Evolutionary conservation across 345 rosid species (phyloP).

Genomic region (Salix suchowensis): DNA sequence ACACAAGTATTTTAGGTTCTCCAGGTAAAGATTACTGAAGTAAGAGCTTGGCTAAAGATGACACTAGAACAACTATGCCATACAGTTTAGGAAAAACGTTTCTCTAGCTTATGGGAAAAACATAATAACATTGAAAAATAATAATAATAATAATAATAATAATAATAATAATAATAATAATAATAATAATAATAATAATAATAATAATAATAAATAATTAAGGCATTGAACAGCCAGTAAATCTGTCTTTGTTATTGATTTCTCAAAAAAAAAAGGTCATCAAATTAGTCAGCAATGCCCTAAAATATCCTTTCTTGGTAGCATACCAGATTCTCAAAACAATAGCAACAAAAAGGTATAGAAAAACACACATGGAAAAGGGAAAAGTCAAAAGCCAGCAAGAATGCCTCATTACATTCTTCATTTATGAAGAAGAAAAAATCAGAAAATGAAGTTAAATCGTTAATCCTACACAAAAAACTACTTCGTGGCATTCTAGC

Average conservation of each 20-base stretch:
- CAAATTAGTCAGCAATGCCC: background rate
- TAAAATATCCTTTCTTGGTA: background rate
- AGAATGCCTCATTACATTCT: background rate
- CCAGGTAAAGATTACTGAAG: background rate
- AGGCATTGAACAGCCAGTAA: background rate
- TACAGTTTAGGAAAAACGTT: background rate
- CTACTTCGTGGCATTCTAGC: background rate
- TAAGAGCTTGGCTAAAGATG: background rate
- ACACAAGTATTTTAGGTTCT: background rate
- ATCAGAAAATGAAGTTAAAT: background rate
- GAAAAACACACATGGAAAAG: background rate
- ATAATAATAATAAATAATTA: background rate
- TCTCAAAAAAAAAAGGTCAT: background rate
- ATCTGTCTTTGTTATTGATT: background rate
- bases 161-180: background rate
- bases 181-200: no score
- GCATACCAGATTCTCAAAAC: background rate
- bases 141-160: background rate
- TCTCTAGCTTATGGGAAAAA: background rate
- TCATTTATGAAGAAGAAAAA: background rate
- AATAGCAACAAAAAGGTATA: background rate
- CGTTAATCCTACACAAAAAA: background rate
- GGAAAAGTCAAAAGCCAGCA: background rate
- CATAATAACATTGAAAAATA: no score
- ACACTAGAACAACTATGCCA: background rate